Evolutionary conservation across 108 stramenopile genomes (phyloP), one percentile per base, ranked within the genome.

Genomic region (Nitzschia sp.): DNA sequence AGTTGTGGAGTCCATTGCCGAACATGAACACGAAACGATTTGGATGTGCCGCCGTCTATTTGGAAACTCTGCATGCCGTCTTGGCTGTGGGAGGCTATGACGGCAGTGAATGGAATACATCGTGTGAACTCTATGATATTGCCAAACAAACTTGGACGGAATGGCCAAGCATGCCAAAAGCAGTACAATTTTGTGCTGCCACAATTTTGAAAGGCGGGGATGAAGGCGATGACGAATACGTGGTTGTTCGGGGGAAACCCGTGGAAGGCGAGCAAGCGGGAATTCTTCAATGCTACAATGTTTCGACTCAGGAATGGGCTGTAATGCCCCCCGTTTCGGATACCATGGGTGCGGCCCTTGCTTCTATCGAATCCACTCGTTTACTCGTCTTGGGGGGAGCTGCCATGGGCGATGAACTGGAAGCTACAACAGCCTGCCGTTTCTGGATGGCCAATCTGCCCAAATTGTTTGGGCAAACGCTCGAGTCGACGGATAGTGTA

Each of bases 21-120:
- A 13, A 19, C 65, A 66, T 66, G 65, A 31, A 28, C 26, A 51
- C 51, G 11, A n/a, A 8, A 15, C 65, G 65, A 3, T 66, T 66
- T 42, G 65, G 36, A 49, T 66, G 65, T 54, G 65, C 31, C 0
- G 48, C 49, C 19, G 51, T 54, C 17, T 54, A 34, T 5, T 29
- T 66, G 17, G n/a, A 25, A 1, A 31, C 29, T 27, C 19, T 31
- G 18, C 49, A 23, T 19, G 17, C 24, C 1, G 53, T 66, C 15
- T 27, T 45, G 42, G 63, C 28, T 0, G 18, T 51, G 3, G 65
- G 65, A 23, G 65, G 65, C 1, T 66, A 66, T 28, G 29, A 8
- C 17, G 65, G 65, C 11, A 54, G n/a, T 13, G 28, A 54, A 54
- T 66, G 65, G 65, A n/a, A 8, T 34, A 31, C 25, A 23, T 35